phyloP scores from a whole-genome alignment of 208 protist species.

The Trypanosomatidae sp. region DNA sequence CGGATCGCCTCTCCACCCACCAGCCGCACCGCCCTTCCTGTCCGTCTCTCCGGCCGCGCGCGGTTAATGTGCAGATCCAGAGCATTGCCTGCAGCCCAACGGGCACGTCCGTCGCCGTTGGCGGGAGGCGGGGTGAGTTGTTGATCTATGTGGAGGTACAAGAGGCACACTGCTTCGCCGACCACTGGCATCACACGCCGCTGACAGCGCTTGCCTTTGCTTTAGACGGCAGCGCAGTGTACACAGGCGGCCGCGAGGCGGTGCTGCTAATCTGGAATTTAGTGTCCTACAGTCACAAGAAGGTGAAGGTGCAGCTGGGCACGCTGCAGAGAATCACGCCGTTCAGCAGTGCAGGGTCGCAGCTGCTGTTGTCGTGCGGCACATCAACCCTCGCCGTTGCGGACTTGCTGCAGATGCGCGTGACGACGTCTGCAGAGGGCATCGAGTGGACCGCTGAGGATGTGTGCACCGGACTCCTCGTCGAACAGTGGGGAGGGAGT shows the following conservation, averaged over 20 bases:
- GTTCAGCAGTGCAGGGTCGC: conserved; percentile 30
- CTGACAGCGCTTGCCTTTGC: conserved; percentile 71
- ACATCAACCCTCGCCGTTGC: conserved; percentile 68
- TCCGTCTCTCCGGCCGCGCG: conserved; percentile 11
- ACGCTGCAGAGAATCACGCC: conserved; percentile 40
- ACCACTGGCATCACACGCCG: conserved; percentile 91
- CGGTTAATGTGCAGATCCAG: conserved; percentile 49
- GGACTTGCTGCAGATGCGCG: conserved; percentile 67
- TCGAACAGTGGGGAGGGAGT: conserved; percentile 74
- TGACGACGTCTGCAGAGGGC: conserved; percentile 62
- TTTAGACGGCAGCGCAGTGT: conserved; percentile 72
- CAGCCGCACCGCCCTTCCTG: conserved; percentile 12
- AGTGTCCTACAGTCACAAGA: conserved; percentile 47
- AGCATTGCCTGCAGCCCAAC: conserved; percentile 62
- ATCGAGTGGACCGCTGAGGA: conserved; percentile 81
- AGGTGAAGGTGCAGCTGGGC: conserved; percentile 25
- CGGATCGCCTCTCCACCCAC: conserved; percentile 15
- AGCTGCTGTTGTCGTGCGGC: conserved; percentile 67
- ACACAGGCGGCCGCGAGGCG: conserved; percentile 66
- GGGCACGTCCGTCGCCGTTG: conserved; percentile 50
- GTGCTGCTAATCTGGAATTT: conserved; percentile 75
- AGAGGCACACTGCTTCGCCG: conserved; percentile 71
- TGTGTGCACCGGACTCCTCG: conserved; percentile 65
- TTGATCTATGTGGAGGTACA: conserved; percentile 58
- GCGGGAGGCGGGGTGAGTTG: conserved; percentile 76